phyloP scores from a whole-genome alignment of 768 basidiomycete genomes.

The Asterophora parasitica region DNA sequence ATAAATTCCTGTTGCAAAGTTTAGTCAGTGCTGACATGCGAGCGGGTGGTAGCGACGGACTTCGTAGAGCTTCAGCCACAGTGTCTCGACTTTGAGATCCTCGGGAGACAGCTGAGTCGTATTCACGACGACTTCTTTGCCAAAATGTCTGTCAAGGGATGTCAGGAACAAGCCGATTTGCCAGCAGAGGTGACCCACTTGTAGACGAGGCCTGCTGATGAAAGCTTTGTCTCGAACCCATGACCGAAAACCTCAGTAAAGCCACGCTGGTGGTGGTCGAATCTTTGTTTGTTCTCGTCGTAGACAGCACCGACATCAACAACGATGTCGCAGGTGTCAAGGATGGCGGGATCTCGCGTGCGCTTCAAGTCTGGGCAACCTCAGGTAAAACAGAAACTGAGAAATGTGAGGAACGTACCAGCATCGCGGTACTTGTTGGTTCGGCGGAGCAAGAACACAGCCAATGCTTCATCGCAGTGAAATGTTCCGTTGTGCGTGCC shows the following conservation, averaged over 20 bases:
- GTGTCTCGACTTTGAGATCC: conserved; percentile 60
- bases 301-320: conserved; percentile 96
- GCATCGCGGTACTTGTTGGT: conserved; percentile 73
- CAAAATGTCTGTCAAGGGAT: conserved; percentile 65
- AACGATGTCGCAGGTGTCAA: conserved; percentile 86
- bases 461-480: conserved; percentile 96
- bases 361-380: conserved; percentile 54
- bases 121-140: conserved; percentile 76
- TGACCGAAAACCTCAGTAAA: conserved; percentile 88
- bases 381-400: not conserved
- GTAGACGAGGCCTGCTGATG: conserved; percentile 91
- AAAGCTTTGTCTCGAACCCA: conserved; percentile 84
- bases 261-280: conserved; percentile 95
- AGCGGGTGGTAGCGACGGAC: conserved; percentile 28
- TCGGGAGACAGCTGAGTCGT: conserved; percentile 43
- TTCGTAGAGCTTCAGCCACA: conserved; percentile 90
- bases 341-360: conserved; percentile 62
- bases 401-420: conserved; percentile 36
- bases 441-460: conserved; percentile 81
- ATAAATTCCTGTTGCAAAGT: conserved; percentile 67
- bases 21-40: conserved; percentile 1
- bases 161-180: not conserved
- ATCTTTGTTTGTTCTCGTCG: conserved; percentile 70
- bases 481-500: conserved; percentile 96
- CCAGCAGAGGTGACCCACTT: conserved; percentile 52